Evolutionary conservation across 257 asterid species (phyloP).

Genomic region (Gentiana macrophylla): DNA sequence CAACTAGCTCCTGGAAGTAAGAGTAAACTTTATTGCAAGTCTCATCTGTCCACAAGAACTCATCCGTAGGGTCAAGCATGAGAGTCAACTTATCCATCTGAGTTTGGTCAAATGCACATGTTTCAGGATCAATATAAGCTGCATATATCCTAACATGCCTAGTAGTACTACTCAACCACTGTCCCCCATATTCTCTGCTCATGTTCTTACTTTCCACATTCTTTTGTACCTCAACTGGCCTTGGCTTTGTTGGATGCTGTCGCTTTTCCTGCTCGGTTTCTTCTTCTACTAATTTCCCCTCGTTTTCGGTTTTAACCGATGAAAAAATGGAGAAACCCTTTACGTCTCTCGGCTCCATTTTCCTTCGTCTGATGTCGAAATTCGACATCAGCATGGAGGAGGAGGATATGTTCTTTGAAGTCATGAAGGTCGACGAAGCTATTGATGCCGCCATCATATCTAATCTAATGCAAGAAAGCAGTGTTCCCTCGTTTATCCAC

Average conservation of each 20-base stretch:
- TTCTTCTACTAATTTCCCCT: too few species aligned
- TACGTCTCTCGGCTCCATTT: too few species aligned
- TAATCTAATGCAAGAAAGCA: too few species aligned
- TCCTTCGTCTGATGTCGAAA: too few species aligned
- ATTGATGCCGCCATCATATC: too few species aligned
- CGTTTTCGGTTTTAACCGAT: too few species aligned
- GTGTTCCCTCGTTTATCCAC: too few species aligned
- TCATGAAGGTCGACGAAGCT: too few species aligned
- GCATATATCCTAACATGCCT: slow-evolving; percentile 75
- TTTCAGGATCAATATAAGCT: slow-evolving; percentile 76
- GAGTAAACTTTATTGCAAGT: slow-evolving; percentile 69
- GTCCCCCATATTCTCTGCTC: slow-evolving; percentile 64
- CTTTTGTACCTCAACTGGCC: slow-evolving; percentile 55
- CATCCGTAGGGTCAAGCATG: slow-evolving; percentile 77
- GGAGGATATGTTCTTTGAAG: too few species aligned
- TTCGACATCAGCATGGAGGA: too few species aligned
- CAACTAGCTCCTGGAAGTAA: slow-evolving; percentile 76
- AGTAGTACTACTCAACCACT: slow-evolving; percentile 84
- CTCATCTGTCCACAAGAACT: slow-evolving; percentile 73
- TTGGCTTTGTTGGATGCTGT: slow-evolving; percentile 19
- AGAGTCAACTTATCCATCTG: slow-evolving; percentile 86
- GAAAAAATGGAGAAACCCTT: too few species aligned
- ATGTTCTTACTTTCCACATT: slow-evolving; percentile 69
- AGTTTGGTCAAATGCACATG: slow-evolving; percentile 70
- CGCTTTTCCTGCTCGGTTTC: slow-evolving; percentile 7